Evolutionary conservation across 2,329 filamentous ascomycete species (phyloP).

Genomic region (Sporothrix schenckii): DNA sequence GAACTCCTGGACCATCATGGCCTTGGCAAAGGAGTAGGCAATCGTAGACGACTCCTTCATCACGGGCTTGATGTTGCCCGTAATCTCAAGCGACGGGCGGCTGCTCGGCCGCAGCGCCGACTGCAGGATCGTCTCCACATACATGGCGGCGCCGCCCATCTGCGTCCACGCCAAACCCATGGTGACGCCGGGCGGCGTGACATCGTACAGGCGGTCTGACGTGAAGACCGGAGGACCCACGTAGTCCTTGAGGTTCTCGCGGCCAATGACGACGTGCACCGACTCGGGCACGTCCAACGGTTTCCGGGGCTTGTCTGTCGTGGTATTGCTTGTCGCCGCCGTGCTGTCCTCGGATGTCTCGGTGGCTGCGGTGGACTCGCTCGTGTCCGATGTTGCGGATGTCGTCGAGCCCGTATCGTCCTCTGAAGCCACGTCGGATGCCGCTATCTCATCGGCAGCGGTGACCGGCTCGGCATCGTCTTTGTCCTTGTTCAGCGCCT

Average conservation of each 20-base stretch:
- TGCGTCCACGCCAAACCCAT: constrained; percentile 99
- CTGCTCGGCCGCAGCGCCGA: constrained; percentile 73
- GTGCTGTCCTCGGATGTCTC: constrained; percentile 32
- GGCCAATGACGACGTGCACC: constrained; percentile 83
- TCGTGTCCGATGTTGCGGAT: constrained; percentile 19
- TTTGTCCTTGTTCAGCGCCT: constrained; percentile 22
- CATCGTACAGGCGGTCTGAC: constrained; percentile 91
- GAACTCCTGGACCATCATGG: constrained; percentile 80
- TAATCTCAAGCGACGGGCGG: constrained; percentile 81
- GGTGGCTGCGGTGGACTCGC: constrained; percentile 36
- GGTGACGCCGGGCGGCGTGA: constrained; percentile 87
- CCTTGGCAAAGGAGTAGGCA: constrained; percentile 94
- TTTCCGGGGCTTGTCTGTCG: constrained; percentile 71
- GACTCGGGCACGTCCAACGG: constrained; percentile 81
- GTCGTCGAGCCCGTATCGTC: constrained; percentile 26
- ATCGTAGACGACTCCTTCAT: constrained; percentile 98
- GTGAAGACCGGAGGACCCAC: constrained; percentile 96
- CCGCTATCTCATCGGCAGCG: constrained; percentile 49
- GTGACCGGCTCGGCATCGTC: constrained; percentile 48
- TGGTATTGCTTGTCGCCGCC: constrained; percentile 52
- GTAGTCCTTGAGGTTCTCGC: constrained; percentile 92
- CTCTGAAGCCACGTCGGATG: constrained; percentile 41
- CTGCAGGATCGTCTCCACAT: constrained; percentile 95
- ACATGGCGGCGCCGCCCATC: constrained; percentile 93
- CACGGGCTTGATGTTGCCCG: constrained; percentile 90